Base-by-base conservation (phyloP, 768 basidiomycete species). In the Gymnopilus junonius region DNA sequence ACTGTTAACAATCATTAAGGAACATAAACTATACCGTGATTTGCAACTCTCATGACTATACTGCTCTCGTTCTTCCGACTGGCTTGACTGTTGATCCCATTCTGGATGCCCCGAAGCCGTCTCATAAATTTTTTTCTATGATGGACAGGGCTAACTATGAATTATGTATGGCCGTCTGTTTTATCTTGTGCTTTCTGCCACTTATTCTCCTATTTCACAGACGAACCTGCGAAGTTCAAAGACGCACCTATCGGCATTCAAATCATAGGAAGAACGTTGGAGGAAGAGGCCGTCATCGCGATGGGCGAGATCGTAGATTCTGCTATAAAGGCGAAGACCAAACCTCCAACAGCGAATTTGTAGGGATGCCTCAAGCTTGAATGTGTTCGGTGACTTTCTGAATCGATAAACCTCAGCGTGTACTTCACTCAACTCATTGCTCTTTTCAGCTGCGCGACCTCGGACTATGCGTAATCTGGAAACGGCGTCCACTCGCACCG, bases 241-340 rank as follows among this genome's bases (percentile, higher is more conserved):
- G 82, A 85, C 61, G 87, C 86, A 0, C 91, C 92, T 0, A 77
- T 93, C 15, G 75, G 79, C 5, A 71, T 94, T 29, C 92, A 94
- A 71, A 71, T 93, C 6, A 79, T 92, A 8, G 89, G 88, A 1
- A 80, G 87, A 43, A 89, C 87, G 5, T 76, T 86, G 61, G 92
- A 93, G 67, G 92, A 93, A 67, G 92, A 93, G 67, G 91, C 87
- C 0, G 84, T 92, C 1, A 82, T 93, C 53, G 83, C 79, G 0
- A 86, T 93, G 84, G 81, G 84, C 4, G 87, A 91, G 68, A 82
- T 93, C 23, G 84, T 90, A 11, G 87, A 86, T 48, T 71, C 71
- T 0, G 87, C 87, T 8, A 72, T 88, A 61, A 83, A 80, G 40
- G 54, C 54, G 3, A 55, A 20, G 48, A 32, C 8, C 7, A 4